Base-by-base conservation (phyloP, 2,329 filamentous ascomycete species). In the Paecilomyces sp. region DNA sequence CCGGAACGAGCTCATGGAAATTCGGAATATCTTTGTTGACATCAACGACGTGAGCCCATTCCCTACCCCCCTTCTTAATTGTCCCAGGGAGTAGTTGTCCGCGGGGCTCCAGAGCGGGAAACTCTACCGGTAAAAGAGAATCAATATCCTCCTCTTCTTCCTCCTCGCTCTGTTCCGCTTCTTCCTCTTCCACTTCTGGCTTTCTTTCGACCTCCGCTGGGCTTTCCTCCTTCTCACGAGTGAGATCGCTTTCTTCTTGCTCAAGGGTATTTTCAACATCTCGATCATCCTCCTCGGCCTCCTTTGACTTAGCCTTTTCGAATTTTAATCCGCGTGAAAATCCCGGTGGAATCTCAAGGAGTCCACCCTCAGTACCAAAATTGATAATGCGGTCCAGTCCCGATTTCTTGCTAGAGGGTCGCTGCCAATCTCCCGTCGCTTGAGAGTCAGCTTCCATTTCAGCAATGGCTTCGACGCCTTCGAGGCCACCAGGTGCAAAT, bases 21-120 rank as follows among this genome's bases (percentile, higher is more conserved):
- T 97, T 97, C n/a, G 90, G 82, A 68, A 97, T 95, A 57, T 93
- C 90, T 61, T 91, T 86, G 68, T 93, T 92, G 66, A 97, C 88
- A 72, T 99, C 93, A 1, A 99, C 93, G 87, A 99, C 96, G 76
- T 99, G 94, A 57, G 94, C 94, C 93, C 94, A 99, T 77, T 97
- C 91, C 67, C 85, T 88, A 6, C 90, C 89, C 47, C 86, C 86
- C 68, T 89, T 90, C 69, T 88, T 90, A 62, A 87, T 81, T 61
- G 86, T 85, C 8, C 89, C 87, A 57, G 88, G 80, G 22, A 89
- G 83, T 31, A 97, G 84, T 24, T 86, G 83, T n/a, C 88, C 87
- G 70, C 88, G 90, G 9, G 94, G 91, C 65, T 95, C 90, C 6
- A 99, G 75, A 12, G 95, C 90, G 1, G 94, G 92, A 68, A 97